These are phyloP conservation scores for Peziza echinospora DNA, from an alignment of 495 filamentous ascomycete genomes.

Conservation along the genomic window DNA sequence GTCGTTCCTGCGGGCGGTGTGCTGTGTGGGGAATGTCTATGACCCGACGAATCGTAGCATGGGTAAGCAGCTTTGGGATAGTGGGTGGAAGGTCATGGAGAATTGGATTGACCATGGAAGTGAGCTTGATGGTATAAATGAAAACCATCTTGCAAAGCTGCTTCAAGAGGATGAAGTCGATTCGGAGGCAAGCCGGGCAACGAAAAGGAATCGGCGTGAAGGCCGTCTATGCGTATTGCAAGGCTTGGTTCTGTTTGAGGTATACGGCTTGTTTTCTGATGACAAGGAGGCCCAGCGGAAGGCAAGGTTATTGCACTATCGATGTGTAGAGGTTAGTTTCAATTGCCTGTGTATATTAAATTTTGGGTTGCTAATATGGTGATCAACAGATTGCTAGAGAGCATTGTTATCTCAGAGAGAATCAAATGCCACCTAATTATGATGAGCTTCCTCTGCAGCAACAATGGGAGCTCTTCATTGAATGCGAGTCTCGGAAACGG, in stretches of 20 bases:
- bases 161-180: constrained; percentile 2
- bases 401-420: constrained; percentile 12
- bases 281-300: constrained; percentile 16
- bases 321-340: constrained; percentile 12
- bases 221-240: constrained; percentile 13
- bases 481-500: constrained; percentile 16
- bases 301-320: constrained; percentile 10
- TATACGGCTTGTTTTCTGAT: constrained; percentile 13
- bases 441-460: constrained; percentile 10
- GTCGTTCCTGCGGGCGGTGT: constrained; percentile 16
- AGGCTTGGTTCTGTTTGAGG: constrained; percentile 11
- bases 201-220: constrained; percentile 10
- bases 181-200: background rate
- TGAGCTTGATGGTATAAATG: constrained; percentile 7
- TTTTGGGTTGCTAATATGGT: background rate
- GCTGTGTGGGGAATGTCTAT: constrained; percentile 11
- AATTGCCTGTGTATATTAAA: background rate
- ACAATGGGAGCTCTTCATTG: constrained; percentile 16
- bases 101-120: constrained; percentile 16
- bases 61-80: constrained; percentile 15
- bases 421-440: constrained; percentile 3
- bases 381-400: constrained; percentile 14
- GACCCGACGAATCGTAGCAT: constrained; percentile 16
- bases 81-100: constrained; percentile 15
- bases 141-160: constrained; percentile 1